phyloP scores from a whole-genome alignment of 768 basidiomycete species.

The Tubosaeta sp. region DNA sequence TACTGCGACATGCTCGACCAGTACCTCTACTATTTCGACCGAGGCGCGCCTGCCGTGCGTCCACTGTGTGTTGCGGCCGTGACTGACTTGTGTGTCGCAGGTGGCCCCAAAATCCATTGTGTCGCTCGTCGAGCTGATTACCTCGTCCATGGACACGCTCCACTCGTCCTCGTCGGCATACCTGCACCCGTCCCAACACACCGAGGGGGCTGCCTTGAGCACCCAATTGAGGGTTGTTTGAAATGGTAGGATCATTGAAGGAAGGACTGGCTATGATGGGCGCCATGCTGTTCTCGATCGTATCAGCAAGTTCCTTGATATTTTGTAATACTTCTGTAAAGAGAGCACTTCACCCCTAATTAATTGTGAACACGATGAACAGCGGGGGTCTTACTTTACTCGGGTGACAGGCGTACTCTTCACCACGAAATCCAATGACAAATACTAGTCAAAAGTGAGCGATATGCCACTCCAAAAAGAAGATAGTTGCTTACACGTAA shows the following conservation, averaged over 20 bases:
- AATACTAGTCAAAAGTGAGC: constrained; percentile 37
- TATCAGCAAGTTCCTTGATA: constrained; percentile 37
- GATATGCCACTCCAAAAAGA: too few relatives aligned
- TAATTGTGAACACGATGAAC: constrained; percentile 1
- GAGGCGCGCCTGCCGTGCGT: constrained; percentile 84
- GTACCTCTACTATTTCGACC: constrained; percentile 95
- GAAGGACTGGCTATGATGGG: constrained; percentile 30
- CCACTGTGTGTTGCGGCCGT: background rate
- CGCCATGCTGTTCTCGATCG: constrained; percentile 40
- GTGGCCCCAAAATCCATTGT: constrained; percentile 95
- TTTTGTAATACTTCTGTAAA: constrained; percentile 45
- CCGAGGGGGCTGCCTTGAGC: constrained; percentile 77
- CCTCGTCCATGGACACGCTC: constrained; percentile 89
- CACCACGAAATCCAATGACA: constrained; percentile 55
- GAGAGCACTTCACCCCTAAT: constrained; percentile 34
- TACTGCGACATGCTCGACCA: constrained; percentile 96
- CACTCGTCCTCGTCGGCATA: constrained; percentile 58
- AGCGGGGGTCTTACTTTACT: constrained; percentile 42
- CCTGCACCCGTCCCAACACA: constrained; percentile 81
- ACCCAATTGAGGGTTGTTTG: constrained; percentile 27
- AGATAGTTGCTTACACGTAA: constrained; percentile 37
- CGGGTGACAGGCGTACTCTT: constrained; percentile 51
- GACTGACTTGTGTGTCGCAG: constrained; percentile 20
- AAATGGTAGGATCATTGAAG: constrained; percentile 25
- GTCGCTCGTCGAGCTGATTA: constrained; percentile 92